Evolutionary conservation across 2,329 filamentous ascomycete genomes (phyloP).

Genomic region (Fusarium brachygibbosum): DNA sequence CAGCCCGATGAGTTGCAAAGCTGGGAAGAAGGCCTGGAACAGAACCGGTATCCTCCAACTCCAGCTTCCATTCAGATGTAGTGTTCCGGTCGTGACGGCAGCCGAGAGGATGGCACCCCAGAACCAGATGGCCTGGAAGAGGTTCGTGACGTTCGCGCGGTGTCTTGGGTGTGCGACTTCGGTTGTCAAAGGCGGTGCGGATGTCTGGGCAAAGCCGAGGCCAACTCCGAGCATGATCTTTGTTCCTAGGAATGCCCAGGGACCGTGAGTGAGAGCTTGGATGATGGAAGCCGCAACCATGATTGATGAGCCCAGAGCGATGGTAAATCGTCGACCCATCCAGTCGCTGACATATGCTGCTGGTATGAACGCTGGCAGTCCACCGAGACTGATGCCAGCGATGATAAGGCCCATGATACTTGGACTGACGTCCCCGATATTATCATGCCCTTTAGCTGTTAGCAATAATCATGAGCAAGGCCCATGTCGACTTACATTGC

Average conservation of each 20-base stretch:
- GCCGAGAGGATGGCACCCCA: constrained; percentile 34
- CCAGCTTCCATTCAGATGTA: constrained; percentile 31
- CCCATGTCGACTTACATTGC: neutral
- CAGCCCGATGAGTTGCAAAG: constrained; percentile 18
- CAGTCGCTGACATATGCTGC: constrained; percentile 35
- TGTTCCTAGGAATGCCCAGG: constrained; percentile 25
- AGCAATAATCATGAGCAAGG: neutral
- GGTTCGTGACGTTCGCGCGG: constrained; percentile 34
- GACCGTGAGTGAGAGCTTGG: constrained; percentile 11
- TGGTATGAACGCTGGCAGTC: constrained; percentile 33
- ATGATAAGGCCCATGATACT: constrained; percentile 37
- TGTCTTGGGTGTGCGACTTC: constrained; percentile 38
- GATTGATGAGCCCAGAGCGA: constrained; percentile 26
- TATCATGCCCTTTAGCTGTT: constrained; percentile 13
- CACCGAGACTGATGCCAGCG: constrained; percentile 38
- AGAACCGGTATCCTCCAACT: constrained; percentile 33
- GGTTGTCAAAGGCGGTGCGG: constrained; percentile 27
- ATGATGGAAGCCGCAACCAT: constrained; percentile 27
- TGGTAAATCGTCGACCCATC: constrained; percentile 34
- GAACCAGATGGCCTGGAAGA: constrained; percentile 40
- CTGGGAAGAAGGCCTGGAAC: constrained; percentile 25
- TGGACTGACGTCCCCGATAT: constrained; percentile 30
- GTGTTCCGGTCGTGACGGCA: constrained; percentile 28
- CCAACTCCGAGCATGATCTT: constrained; percentile 37
- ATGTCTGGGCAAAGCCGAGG: constrained; percentile 31